Conservation (phyloP, 1,284 basidiomycete species). For the Pseudozyma sp. region DNA sequence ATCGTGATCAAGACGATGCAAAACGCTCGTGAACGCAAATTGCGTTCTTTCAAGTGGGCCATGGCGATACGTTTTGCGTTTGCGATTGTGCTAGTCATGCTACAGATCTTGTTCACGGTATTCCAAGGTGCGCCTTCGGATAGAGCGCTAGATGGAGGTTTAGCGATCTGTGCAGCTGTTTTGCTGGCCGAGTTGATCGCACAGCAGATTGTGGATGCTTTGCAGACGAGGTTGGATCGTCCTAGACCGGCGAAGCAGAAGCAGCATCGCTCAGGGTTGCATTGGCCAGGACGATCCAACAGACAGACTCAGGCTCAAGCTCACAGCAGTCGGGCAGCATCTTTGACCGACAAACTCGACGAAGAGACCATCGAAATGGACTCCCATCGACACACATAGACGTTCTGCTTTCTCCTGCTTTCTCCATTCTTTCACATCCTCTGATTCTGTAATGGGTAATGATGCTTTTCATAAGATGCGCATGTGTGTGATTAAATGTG, state of each 20-base stretch:
- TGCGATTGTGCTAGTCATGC: conserved; percentile 21
- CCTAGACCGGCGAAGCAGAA: conserved; percentile 1
- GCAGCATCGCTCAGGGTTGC: background rate
- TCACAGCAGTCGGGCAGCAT: conserved; percentile 4
- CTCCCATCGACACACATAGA: background rate
- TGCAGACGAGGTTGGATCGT: conserved; percentile 13
- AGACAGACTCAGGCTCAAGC: background rate
- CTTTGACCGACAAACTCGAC: conserved; percentile 6
- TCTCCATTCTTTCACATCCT: background rate
- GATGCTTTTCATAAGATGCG: conserved; percentile 9
- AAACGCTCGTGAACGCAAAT: conserved; percentile 6
- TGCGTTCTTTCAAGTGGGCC: conserved; percentile 23
- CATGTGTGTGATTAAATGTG: conserved; percentile 3
- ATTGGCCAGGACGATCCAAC: background rate
- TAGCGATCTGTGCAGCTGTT: conserved; percentile 37
- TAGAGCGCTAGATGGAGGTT: conserved; percentile 28
- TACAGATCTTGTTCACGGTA: conserved; percentile 39
- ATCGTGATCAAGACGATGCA: conserved; percentile 48
- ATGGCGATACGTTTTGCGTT: conserved; percentile 30
- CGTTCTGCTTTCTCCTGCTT: background rate
- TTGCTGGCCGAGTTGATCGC: conserved; percentile 35
- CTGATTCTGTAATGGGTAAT: conserved; percentile 5
- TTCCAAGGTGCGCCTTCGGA: conserved; percentile 18
- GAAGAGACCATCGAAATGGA: conserved; percentile 23
- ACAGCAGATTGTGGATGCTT: conserved; percentile 28